Evolutionary conservation across 495 filamentous ascomycete species (phyloP).

Genomic region (Glarea lozoyensis): DNA sequence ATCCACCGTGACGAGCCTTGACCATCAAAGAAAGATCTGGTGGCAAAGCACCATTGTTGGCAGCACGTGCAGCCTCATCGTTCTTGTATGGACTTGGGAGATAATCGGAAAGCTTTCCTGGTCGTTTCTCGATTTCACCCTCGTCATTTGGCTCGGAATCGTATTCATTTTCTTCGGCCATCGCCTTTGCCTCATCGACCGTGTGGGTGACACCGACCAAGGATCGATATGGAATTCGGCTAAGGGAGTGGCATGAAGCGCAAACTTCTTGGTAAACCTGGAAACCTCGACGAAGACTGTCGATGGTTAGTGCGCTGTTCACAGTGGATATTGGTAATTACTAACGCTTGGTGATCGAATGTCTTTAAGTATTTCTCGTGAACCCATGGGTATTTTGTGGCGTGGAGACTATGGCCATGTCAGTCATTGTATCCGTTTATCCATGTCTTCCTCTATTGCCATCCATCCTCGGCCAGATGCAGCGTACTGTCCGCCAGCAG

Average conservation of each 20-base stretch:
- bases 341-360: slow-evolving; percentile 94
- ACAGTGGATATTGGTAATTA: slow-evolving; percentile 12
- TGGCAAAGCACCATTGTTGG: slow-evolving; percentile 95
- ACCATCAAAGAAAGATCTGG: slow-evolving; percentile 96
- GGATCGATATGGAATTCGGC: slow-evolving; percentile 84
- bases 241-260: slow-evolving; percentile 92
- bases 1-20: slow-evolving; percentile 96
- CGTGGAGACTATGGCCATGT: slow-evolving; percentile 73
- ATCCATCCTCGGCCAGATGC: not conserved
- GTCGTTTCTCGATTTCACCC: slow-evolving; percentile 95
- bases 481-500: not conserved
- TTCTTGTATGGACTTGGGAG: slow-evolving; percentile 94
- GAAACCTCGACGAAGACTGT: slow-evolving; percentile 95
- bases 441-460: not conserved
- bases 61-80: slow-evolving; percentile 94
- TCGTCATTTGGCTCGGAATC: slow-evolving; percentile 96
- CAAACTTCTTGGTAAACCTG: slow-evolving; percentile 99
- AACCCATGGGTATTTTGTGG: slow-evolving; percentile 91
- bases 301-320: slow-evolving; percentile 17
- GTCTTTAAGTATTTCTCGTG: slow-evolving; percentile 85
- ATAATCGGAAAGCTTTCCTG: slow-evolving; percentile 97
- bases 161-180: slow-evolving; percentile 98
- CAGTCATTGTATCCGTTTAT: slow-evolving; percentile 5
- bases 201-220: slow-evolving; percentile 90
- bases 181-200: slow-evolving; percentile 91